phyloP scores from a whole-genome alignment of 306 rosid species.

The Castanea crenata region DNA sequence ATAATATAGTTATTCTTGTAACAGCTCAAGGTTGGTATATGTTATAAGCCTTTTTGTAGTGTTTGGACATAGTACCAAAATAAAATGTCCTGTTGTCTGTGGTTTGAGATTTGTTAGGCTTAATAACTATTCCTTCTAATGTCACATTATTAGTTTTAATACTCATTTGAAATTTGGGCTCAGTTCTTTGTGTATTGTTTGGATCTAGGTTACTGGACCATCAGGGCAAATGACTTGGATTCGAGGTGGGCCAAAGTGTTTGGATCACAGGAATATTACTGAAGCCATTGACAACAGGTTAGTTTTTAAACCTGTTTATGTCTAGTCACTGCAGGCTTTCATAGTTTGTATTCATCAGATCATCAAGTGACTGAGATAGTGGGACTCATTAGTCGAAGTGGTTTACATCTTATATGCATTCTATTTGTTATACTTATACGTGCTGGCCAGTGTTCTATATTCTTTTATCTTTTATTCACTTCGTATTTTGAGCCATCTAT shows the following conservation, averaged over 20 bases:
- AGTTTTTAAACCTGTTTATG: not conserved
- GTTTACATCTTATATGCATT: not conserved
- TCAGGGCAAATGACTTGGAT: constrained; percentile 95
- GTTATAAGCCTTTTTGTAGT: not conserved
- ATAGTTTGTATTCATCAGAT: not conserved
- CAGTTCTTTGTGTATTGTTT: not conserved
- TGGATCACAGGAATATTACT: constrained; percentile 63
- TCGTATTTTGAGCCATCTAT: not conserved
- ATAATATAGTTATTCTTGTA: not conserved
- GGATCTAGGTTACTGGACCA: constrained; percentile 80
- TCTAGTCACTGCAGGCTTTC: not conserved
- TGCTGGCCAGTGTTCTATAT: not conserved
- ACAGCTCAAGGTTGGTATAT: not conserved
- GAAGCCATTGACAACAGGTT: constrained; percentile 82
- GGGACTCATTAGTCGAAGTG: not conserved
- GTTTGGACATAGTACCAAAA: not conserved
- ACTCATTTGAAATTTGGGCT: too few species aligned
- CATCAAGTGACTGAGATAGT: not conserved
- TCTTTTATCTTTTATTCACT: not conserved
- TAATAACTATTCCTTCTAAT: not conserved
- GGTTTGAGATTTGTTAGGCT: not conserved
- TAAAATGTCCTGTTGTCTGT: not conserved
- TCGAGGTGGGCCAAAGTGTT: constrained; percentile 76
- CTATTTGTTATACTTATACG: not conserved
- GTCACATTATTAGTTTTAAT: too few species aligned